Percentiles rank a stretch among this genome's conserved stretches.
These are phyloP conservation scores for Xylariaceae sp. DNA, from an alignment of 2,329 filamentous ascomycete species.

Conservation along the genomic window DNA sequence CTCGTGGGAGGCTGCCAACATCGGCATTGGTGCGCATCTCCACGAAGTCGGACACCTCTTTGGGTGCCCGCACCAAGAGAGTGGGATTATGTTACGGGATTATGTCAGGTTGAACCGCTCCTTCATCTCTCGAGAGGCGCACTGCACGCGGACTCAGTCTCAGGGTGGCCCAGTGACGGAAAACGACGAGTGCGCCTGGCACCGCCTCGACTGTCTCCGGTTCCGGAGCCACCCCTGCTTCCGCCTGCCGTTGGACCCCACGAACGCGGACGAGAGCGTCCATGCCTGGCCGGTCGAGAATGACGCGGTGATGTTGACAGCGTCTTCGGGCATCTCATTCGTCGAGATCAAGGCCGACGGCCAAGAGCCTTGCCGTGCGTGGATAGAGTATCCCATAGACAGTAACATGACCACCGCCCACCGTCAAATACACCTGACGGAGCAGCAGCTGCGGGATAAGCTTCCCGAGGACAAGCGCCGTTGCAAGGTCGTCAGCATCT, in stretches of 20 bases:
- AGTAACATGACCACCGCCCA: constrained; percentile 43
- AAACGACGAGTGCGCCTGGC: constrained; percentile 84
- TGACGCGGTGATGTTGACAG: constrained; percentile 67
- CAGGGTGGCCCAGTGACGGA: constrained; percentile 69
- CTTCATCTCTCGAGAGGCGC: constrained; percentile 75
- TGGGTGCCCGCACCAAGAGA: constrained; percentile 83
- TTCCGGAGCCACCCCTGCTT: constrained; percentile 91
- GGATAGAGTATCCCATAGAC: constrained; percentile 70
- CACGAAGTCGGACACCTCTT: constrained; percentile 88
- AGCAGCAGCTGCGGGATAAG: constrained; percentile 63
- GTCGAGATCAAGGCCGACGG: constrained; percentile 74
- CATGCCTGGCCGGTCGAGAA: constrained; percentile 82
- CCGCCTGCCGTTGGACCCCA: constrained; percentile 67
- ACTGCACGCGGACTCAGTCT: constrained; percentile 77
- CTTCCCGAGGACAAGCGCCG: constrained; percentile 68
- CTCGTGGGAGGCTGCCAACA: constrained; percentile 91
- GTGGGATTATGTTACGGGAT: constrained; percentile 85
- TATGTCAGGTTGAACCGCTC: constrained; percentile 78
- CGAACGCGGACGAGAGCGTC: constrained; percentile 63
- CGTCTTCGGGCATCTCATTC: constrained; percentile 74
- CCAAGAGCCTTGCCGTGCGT: constrained; percentile 72
- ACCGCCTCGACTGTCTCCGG: constrained; percentile 78
- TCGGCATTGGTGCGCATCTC: constrained; percentile 87
- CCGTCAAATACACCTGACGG: constrained; percentile 66
- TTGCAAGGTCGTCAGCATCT: constrained; percentile 55